A percentile compares a stretch with the other conserved stretches of the same genome.
Conservation (phyloP, 306 rosid genomes). For the Vicia faba region DNA sequence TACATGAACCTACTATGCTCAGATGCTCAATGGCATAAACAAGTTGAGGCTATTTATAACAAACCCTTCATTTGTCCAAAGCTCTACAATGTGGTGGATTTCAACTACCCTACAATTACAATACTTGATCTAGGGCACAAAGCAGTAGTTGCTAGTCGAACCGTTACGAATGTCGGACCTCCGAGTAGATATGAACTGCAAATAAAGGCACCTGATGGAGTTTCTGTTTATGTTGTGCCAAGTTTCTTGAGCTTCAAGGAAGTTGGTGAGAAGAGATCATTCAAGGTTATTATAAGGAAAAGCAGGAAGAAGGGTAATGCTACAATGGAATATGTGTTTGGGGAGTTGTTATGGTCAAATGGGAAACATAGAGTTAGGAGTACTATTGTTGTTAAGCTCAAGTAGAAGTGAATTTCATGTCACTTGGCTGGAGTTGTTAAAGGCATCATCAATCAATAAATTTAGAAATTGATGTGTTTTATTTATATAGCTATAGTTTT, state of each 20-base stretch:
- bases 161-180: slow-evolving; percentile 10
- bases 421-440: neutral
- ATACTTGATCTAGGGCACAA: neutral
- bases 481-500: neutral
- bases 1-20: slow-evolving; percentile 1
- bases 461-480: neutral
- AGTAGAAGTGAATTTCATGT: slow-evolving; percentile 3
- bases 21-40: neutral
- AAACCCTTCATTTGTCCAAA: slow-evolving; percentile 5
- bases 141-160: neutral
- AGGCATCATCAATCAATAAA: neutral
- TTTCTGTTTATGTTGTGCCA: slow-evolving; percentile 14
- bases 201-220: slow-evolving; percentile 16
- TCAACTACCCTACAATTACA: slow-evolving; percentile 28
- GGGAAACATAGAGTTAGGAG: neutral
- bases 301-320: neutral
- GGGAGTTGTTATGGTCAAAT: slow-evolving; percentile 14
- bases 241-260: slow-evolving; percentile 17
- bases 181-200: slow-evolving; percentile 2
- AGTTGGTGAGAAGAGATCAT: slow-evolving; percentile 21
- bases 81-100: slow-evolving; percentile 8
- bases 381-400: slow-evolving; percentile 10
- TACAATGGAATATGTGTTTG: slow-evolving; percentile 17
- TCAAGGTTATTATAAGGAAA: slow-evolving; percentile 16
- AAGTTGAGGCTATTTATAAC: slow-evolving; percentile 2